These are phyloP conservation scores for Colletotrichum eleusines DNA, from an alignment of 2,329 filamentous ascomycete genomes.

Conservation along the genomic window DNA sequence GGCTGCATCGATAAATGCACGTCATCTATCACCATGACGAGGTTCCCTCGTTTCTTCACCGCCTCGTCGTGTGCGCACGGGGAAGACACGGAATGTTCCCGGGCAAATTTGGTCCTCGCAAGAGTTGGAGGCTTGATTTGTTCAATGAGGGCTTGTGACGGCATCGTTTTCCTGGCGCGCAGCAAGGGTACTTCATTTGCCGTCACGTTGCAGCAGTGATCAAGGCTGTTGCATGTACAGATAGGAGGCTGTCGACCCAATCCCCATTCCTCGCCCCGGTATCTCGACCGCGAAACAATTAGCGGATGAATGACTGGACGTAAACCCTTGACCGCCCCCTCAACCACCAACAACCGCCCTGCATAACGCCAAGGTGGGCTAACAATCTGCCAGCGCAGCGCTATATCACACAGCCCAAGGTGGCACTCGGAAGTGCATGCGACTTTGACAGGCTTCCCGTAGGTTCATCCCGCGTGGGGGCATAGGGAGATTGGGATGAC, in stretches of 20 bases:
- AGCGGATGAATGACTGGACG: constrained; percentile 2
- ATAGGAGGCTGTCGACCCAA: neutral
- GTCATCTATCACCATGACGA: constrained; percentile 28
- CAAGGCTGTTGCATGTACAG: neutral
- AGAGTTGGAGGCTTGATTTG: neutral
- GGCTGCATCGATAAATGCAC: constrained; percentile 21
- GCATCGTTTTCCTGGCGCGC: constrained; percentile 6
- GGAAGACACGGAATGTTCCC: neutral
- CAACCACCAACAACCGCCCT: constrained; percentile 13
- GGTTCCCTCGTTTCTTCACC: constrained; percentile 31
- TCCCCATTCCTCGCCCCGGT: neutral
- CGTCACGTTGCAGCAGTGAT: constrained; percentile 17
- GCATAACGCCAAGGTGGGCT: constrained; percentile 7
- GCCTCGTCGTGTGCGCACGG: constrained; percentile 20
- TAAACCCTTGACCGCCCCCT: constrained; percentile 17
- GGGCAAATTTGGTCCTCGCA: neutral
- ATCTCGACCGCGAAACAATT: constrained; percentile 28
- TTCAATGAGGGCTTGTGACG: neutral
- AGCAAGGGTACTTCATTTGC: constrained; percentile 22
- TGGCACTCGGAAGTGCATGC: constrained; percentile 19
- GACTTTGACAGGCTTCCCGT: constrained; percentile 34
- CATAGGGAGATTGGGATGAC: constrained; percentile 6
- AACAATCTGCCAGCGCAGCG: constrained; percentile 2
- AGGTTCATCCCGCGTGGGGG: constrained; percentile 13
- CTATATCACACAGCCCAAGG: neutral